Evolutionary conservation across 768 basidiomycete species (phyloP).

Genomic region (Lentinula sp.): DNA sequence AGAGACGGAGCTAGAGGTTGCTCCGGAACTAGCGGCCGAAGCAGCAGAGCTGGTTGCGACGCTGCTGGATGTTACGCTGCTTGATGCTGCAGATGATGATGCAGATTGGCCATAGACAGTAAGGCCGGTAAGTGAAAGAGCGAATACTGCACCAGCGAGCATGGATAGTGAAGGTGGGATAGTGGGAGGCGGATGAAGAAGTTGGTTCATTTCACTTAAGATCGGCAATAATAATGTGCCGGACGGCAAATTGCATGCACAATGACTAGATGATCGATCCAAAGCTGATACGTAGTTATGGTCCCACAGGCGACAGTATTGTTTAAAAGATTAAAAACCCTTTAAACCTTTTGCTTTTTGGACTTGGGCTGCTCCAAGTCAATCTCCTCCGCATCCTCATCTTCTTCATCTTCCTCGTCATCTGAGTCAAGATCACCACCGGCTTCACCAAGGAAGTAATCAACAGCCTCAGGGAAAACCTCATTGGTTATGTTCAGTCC

Average conservation of each 20-base stretch:
- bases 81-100: not conserved
- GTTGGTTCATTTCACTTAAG: not conserved
- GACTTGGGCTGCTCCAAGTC: constrained; percentile 79
- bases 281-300: not conserved
- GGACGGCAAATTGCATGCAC: not conserved
- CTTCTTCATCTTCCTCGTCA: constrained; percentile 60
- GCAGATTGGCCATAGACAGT: constrained; percentile 34
- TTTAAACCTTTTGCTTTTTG: constrained; percentile 63
- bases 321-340: not conserved
- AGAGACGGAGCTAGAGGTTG: not conserved
- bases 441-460: constrained; percentile 71
- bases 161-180: not conserved
- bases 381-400: constrained; percentile 80
- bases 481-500: constrained; percentile 70
- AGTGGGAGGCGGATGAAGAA: not conserved
- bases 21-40: constrained; percentile 7
- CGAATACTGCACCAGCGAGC: constrained; percentile 13
- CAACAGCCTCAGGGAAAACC: constrained; percentile 75
- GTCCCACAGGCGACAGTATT: not conserved
- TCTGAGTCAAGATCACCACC: constrained; percentile 60
- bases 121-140: constrained; percentile 23
- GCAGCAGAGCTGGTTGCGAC: constrained; percentile 12
- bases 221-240: not conserved
- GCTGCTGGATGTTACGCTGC: not conserved
- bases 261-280: not conserved